A percentile compares a stretch with the other conserved stretches of the same genome.
phyloP scores from a whole-genome alignment of 2,329 filamentous ascomycete species.

The Leptographium flavum region DNA sequence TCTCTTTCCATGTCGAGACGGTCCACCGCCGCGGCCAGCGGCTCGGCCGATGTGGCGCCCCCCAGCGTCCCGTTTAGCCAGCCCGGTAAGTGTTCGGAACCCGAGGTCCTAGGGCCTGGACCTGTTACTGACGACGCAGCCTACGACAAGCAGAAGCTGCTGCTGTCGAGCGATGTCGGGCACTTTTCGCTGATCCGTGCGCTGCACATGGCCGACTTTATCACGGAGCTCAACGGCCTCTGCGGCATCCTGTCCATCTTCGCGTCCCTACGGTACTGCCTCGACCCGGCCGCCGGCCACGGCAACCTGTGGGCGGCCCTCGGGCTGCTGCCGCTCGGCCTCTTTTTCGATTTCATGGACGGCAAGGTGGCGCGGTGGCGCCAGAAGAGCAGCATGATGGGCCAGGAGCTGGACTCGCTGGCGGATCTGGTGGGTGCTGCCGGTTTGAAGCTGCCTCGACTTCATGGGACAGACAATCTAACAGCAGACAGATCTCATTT shows the following conservation, averaged over 20 bases:
- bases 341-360: constrained; percentile 98
- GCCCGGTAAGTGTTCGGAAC: constrained; percentile 1
- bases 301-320: constrained; percentile 71
- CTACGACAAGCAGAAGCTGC: constrained; percentile 60
- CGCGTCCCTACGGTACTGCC: constrained; percentile 84
- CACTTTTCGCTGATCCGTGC: constrained; percentile 58
- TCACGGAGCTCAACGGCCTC: constrained; percentile 72
- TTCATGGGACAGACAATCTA: no score
- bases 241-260: constrained; percentile 93
- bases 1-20: constrained; percentile 10
- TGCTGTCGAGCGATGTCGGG: constrained; percentile 54
- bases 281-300: constrained; percentile 48
- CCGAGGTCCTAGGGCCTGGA: no score
- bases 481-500: constrained; percentile 96
- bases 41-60: constrained; percentile 2
- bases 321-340: constrained; percentile 74
- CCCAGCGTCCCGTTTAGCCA: not conserved
- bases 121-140: constrained; percentile 1
- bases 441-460: no score
- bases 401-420: constrained; percentile 89
- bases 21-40: constrained; percentile 8
- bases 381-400: constrained; percentile 94
- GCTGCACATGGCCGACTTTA: constrained; percentile 68
- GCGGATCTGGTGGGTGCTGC: constrained; percentile 67
- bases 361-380: constrained; percentile 93